phyloP scores from a whole-genome alignment of 345 rosid species.

The Eucalyptus marginata region DNA sequence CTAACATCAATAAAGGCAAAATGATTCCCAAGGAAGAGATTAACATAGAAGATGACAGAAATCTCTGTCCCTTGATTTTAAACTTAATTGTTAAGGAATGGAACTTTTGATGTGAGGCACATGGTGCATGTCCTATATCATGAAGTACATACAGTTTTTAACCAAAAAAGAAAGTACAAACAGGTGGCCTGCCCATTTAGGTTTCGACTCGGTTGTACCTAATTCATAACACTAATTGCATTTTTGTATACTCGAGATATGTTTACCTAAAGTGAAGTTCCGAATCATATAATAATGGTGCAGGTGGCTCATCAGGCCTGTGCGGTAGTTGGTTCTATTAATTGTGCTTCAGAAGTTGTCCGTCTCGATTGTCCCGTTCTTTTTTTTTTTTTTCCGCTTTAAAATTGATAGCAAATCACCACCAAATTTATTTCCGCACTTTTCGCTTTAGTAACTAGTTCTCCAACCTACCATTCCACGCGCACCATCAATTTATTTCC shows the following conservation, averaged over 20 bases:
- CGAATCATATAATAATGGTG: neutral
- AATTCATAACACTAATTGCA: neutral
- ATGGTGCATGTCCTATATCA: neutral
- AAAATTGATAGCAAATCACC: neutral
- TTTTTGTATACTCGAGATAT: neutral
- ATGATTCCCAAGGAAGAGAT: neutral
- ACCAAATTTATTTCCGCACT: neutral
- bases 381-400: rapidly evolving
- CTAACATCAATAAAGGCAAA: neutral
- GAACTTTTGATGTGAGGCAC: neutral
- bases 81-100: neutral
- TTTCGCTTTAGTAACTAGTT: neutral
- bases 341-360: neutral
- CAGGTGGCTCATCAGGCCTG: neutral
- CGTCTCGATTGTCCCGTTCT: neutral
- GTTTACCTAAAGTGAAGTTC: neutral
- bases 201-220: neutral
- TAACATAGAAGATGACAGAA: neutral
- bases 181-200: neutral
- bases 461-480: neutral
- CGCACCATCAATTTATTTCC: neutral
- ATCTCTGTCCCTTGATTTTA: neutral
- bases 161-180: neutral
- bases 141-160: neutral
- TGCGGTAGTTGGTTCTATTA: neutral